Evolutionary conservation across 208 protist species (phyloP), one percentile per base, ranked within the genome.

Genomic region (Leptomonas pyrrhocoris): DNA sequence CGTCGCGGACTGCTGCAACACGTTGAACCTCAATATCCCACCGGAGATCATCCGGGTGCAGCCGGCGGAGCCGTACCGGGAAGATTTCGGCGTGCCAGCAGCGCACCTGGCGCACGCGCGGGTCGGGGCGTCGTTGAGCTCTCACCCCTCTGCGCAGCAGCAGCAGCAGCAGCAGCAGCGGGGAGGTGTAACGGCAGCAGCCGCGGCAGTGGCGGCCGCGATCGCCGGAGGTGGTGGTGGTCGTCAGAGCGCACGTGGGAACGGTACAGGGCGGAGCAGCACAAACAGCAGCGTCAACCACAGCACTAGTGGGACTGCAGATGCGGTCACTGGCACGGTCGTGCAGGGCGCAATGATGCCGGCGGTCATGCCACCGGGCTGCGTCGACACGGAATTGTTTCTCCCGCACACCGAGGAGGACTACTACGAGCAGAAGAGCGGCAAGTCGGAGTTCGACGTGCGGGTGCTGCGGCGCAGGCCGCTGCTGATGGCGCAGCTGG

Each of bases 1-100:
- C 49, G 86, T 92, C 38, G 85, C 88, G 0, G 90, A 93, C 68
- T 92, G 86, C 53, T 92, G 84, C 58, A 55, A 89, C 58, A 82
- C 82, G 45, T 68, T 92, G 19, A 74, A 76, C 28, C 59, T 95
- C 15, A 31, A 7, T 0, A 64, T 95, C n/a, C 90, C 90, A 0
- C 70, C 74, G 7, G 88, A 93, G 68, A 86, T 95, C 36, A 79
- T 93, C 15, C 28, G 53, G 16, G 46, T 43, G 19, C 62, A 61
- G 16, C 42, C 65, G 1, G 58, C 46, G 28, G 74, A 83, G 38
- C 77, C 69, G 2, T 77, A 81, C 34, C 70, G 53, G 7, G 51
- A 68, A 15, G 68, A 73, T 30, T 1, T 53, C 46, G 54, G 2
- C 6, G 21, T 19, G 3, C 36, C 68, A 15, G 58, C 67, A 6